These are phyloP conservation scores for Kokia cookei DNA, from an alignment of 441 rosid species.

Conservation along the genomic window DNA sequence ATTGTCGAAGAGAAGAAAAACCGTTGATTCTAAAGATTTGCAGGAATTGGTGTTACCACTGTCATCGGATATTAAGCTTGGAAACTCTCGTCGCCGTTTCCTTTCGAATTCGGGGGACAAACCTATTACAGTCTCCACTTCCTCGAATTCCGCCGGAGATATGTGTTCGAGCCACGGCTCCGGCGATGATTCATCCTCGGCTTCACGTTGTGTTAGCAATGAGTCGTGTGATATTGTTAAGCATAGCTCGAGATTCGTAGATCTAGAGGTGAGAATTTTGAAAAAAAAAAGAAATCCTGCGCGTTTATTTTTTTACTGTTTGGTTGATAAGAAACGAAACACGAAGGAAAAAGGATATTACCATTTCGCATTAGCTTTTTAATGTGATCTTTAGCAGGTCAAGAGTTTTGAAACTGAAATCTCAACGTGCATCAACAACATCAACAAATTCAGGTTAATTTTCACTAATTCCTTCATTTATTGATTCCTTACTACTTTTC, in stretches of 20 bases:
- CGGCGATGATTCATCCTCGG: not conserved
- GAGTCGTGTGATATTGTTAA: slow-evolving; percentile 25
- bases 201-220: slow-evolving; percentile 25
- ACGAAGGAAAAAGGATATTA: not conserved
- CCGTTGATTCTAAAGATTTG: slow-evolving; percentile 11
- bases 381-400: slow-evolving; percentile 25
- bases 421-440: slow-evolving; percentile 34
- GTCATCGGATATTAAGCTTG: slow-evolving; percentile 16
- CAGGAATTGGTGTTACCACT: slow-evolving; percentile 14
- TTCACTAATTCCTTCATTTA: not conserved
- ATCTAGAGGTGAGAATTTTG: slow-evolving; percentile 45
- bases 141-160: slow-evolving; percentile 18
- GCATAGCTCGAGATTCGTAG: slow-evolving; percentile 28
- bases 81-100: slow-evolving; percentile 3
- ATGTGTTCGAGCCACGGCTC: slow-evolving; percentile 23
- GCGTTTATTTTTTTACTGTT: not conserved
- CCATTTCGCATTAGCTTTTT: not conserved
- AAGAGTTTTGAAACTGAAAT: slow-evolving; percentile 56
- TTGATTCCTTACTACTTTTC: not conserved
- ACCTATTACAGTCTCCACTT: not conserved
- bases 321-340: not conserved
- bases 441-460: slow-evolving; percentile 51
- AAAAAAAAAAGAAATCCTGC: not conserved
- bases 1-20: slow-evolving; percentile 31
- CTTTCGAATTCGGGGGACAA: slow-evolving; percentile 3